These are phyloP conservation scores for Vitis cinerea DNA, from an alignment of 164 flowering plant species.

Conservation along the genomic window DNA sequence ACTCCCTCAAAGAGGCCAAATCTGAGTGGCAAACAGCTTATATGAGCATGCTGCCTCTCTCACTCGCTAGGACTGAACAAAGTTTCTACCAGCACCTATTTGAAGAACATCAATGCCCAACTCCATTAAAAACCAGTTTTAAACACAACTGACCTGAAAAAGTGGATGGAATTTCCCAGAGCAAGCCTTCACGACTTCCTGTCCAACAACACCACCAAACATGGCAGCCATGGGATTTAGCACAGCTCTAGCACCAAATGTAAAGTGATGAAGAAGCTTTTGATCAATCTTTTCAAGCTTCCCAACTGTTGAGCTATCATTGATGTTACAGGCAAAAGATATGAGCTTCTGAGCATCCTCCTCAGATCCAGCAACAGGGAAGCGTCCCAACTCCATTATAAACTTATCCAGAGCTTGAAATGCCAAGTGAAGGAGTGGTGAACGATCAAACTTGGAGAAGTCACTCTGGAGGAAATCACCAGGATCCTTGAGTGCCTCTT, in stretches of 20 bases:
- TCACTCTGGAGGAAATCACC: conserved; percentile 86
- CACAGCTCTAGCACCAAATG: conserved; percentile 85
- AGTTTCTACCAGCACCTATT: too few relatives aligned
- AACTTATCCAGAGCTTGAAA: conserved; percentile 84
- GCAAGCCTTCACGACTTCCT: conserved; percentile 91
- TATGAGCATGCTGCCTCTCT: too few relatives aligned
- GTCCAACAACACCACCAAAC: conserved; percentile 95
- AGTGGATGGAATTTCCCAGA: conserved; percentile 95
- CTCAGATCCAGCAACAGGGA: conserved; percentile 79
- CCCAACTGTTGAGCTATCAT: conserved; percentile 52
- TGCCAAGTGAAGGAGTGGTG: conserved; percentile 78
- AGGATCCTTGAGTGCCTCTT: conserved; percentile 70
- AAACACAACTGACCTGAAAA: conserved; percentile 49
- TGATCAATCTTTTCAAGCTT: conserved; percentile 55
- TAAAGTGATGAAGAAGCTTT: conserved; percentile 63
- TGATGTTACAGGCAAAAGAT: conserved; percentile 40
- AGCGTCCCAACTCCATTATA: conserved; percentile 50
- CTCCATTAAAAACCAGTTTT: neutral
- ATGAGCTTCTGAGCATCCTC: conserved; percentile 78
- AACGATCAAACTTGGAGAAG: conserved; percentile 81
- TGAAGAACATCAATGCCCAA: neutral
- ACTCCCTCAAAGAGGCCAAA: too few relatives aligned
- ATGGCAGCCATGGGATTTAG: conserved; percentile 96
- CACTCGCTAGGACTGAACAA: neutral
- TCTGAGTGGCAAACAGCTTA: too few relatives aligned